These are phyloP conservation scores for Penicillium paxilli DNA, from an alignment of 495 filamentous ascomycete species.

Conservation along the genomic window DNA sequence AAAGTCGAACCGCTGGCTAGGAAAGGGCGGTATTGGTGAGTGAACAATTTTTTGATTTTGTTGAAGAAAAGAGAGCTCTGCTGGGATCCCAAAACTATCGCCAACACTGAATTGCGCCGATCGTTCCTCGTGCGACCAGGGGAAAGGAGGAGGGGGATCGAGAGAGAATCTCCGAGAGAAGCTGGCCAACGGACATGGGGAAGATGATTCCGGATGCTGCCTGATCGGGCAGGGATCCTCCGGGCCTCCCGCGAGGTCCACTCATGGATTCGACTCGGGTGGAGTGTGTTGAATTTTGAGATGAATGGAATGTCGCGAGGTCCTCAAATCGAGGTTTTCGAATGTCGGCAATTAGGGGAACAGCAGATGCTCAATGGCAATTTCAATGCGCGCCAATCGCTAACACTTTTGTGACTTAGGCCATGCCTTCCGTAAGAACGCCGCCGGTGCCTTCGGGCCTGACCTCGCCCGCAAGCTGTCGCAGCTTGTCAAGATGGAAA, in stretches of 20 bases:
- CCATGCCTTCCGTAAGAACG: conserved; percentile 88
- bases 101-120: no score
- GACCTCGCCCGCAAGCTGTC: conserved; percentile 96
- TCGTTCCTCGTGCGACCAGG: neutral
- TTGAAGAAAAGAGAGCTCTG: neutral
- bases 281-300: no score
- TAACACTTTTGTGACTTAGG: conserved; percentile 53
- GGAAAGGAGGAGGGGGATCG: neutral
- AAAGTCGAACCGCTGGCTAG: conserved; percentile 86
- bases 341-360: neutral
- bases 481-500: conserved; percentile 99
- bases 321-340: no score
- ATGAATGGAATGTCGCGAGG: no score
- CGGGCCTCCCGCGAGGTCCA: neutral
- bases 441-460: conserved; percentile 92
- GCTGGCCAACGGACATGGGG: neutral
- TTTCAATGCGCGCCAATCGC: neutral
- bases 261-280: no score
- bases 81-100: neutral
- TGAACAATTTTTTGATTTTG: no score
- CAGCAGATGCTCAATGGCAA: neutral
- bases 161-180: no score
- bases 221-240: conserved; percentile 15
- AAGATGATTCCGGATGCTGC: conserved; percentile 5
- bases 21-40: conserved; percentile 80